Evolutionary conservation across 306 rosid genomes (phyloP).

Genomic region (Dalbergia oliveri): DNA sequence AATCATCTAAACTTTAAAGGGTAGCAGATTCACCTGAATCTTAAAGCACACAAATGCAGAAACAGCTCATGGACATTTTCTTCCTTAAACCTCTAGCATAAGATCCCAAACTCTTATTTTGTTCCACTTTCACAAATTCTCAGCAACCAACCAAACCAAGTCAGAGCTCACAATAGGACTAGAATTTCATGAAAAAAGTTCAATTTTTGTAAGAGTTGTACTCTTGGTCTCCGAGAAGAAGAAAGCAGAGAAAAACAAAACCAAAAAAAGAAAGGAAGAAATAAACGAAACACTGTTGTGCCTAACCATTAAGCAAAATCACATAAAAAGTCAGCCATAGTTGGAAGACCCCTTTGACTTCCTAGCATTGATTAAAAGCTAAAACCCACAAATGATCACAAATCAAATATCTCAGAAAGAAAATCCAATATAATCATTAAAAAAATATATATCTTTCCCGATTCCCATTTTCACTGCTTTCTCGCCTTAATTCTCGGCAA

Average conservation of each 20-base stretch:
- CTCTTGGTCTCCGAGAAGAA: constrained; percentile 20
- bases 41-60: constrained; percentile 37
- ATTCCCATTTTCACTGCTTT: constrained; percentile 27
- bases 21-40: constrained; percentile 34
- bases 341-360: constrained; percentile 46
- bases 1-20: constrained; percentile 28
- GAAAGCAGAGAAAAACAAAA: constrained; percentile 23
- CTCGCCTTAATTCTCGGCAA: constrained; percentile 47
- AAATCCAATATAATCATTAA: not conserved
- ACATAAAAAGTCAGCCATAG: constrained; percentile 35
- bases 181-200: not conserved
- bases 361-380: not conserved
- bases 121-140: constrained; percentile 9
- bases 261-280: not conserved
- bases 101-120: constrained; percentile 37
- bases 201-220: constrained; percentile 7
- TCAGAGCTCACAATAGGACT: constrained; percentile 4
- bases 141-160: constrained; percentile 45
- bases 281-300: not conserved
- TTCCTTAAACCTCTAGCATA: constrained; percentile 19
- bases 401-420: constrained; percentile 21
- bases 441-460: not conserved
- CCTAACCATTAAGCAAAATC: constrained; percentile 21
- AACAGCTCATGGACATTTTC: constrained; percentile 19
- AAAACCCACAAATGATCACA: constrained; percentile 31